phyloP scores from a whole-genome alignment of 177 flowering plant genomes.

The Tripterygium wilfordii region DNA sequence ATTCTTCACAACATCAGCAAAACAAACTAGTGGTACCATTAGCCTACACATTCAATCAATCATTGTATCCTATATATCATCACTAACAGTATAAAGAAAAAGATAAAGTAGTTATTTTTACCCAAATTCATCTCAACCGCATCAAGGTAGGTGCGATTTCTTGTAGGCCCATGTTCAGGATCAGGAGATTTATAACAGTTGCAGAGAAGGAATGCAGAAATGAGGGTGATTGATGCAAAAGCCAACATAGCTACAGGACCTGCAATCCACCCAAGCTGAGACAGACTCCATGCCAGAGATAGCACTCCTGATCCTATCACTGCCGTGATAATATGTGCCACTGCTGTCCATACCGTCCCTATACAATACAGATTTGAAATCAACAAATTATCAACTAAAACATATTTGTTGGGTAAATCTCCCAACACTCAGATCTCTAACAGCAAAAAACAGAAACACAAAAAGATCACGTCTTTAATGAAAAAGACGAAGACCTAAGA shows the following conservation, averaged over 20 bases:
- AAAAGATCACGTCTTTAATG: too few relatives aligned
- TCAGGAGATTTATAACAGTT: conserved; percentile 37
- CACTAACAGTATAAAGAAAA: not conserved
- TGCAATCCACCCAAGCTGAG: conserved; percentile 55
- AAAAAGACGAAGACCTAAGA: too few relatives aligned
- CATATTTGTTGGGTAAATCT: too few relatives aligned
- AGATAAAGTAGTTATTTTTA: not conserved
- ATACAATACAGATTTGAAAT: too few relatives aligned
- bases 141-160: conserved; percentile 26
- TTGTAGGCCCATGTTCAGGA: conserved; percentile 27
- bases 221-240: conserved; percentile 26
- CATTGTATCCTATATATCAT: not conserved
- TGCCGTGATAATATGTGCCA: conserved; percentile 49
- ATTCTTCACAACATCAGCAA: too few relatives aligned
- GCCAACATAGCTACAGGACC: conserved; percentile 33
- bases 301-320: conserved; percentile 55
- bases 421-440: too few relatives aligned
- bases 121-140: conserved; percentile 23
- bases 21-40: too few relatives aligned
- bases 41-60: too few relatives aligned
- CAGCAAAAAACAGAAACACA: too few relatives aligned
- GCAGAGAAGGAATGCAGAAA: conserved; percentile 29
- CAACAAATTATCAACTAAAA: too few relatives aligned
- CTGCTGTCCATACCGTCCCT: conserved; percentile 48
- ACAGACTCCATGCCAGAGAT: conserved; percentile 47